Conservation (phyloP, 23 red algal genomes). For the Pyropia haitanensis region DNA sequence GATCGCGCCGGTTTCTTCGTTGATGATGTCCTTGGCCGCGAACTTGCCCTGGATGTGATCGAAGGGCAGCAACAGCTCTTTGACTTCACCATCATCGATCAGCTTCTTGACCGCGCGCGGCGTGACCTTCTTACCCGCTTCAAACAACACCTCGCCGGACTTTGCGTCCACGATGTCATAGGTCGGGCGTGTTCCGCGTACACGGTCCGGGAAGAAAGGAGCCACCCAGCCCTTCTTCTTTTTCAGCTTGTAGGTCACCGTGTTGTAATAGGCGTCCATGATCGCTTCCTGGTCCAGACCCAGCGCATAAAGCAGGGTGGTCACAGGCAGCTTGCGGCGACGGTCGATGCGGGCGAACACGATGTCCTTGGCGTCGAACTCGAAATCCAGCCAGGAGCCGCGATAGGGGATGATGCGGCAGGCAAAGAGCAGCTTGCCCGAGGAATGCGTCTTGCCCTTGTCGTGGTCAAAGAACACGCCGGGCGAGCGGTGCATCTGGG, state of each 20-base stretch:
- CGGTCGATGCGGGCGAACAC: constrained; percentile 1
- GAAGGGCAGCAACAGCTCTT: neutral
- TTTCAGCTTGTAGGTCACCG: neutral
- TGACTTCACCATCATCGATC: neutral
- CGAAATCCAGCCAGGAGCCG: constrained; percentile 6
- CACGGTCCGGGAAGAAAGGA: too few relatives aligned
- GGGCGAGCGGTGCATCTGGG: neutral
- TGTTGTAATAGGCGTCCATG: neutral
- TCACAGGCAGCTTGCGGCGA: constrained; percentile 2
- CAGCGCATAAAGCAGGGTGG: neutral
- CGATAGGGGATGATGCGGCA: neutral
- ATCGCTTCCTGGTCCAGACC: neutral
- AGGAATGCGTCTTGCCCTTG: neutral
- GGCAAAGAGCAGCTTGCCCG: neutral
- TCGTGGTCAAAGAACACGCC: constrained; percentile 1
- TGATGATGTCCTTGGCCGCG: constrained; percentile 6
- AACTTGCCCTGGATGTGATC: too few relatives aligned
- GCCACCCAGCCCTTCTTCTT: constrained; percentile 1
- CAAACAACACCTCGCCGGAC: too few relatives aligned
- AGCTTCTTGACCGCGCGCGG: neutral
- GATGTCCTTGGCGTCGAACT: constrained; percentile 5
- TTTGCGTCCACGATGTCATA: neutral
- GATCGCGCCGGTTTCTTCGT: constrained; percentile 4
- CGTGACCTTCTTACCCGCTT: constrained; percentile 2
- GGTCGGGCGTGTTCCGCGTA: too few relatives aligned